A percentile compares a stretch with the other conserved stretches of the same genome.
phyloP scores from a whole-genome alignment of 495 filamentous ascomycete species.

The Staphylotrichum longicolle region DNA sequence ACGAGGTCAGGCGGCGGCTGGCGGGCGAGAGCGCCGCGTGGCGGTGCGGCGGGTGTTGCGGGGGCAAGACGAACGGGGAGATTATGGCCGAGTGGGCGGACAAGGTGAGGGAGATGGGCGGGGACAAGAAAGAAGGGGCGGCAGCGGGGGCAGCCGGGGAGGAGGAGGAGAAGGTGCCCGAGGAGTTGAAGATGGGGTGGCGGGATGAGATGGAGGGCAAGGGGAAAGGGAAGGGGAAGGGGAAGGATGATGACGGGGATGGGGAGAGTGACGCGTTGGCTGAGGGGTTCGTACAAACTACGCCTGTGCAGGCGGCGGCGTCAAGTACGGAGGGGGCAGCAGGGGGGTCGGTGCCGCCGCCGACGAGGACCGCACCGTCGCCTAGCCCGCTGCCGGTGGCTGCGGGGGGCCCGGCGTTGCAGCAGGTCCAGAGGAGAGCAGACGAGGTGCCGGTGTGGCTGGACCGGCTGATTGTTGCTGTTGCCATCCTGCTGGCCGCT shows the following conservation, averaged over 20 bases:
- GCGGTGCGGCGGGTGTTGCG: slow-evolving; percentile 62
- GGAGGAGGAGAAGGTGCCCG: slow-evolving; percentile 54
- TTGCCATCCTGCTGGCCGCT: slow-evolving; percentile 51
- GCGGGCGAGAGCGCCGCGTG: slow-evolving; percentile 60
- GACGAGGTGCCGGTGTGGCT: slow-evolving; percentile 54
- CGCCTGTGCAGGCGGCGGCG: not conserved
- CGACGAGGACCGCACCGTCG: slow-evolving; percentile 8
- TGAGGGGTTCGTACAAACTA: slow-evolving; percentile 51
- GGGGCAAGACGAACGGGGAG: slow-evolving; percentile 63
- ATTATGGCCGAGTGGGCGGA: slow-evolving; percentile 67
- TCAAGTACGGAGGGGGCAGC: slow-evolving; percentile 6
- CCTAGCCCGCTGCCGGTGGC: slow-evolving; percentile 18
- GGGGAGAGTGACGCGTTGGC: slow-evolving; percentile 45
- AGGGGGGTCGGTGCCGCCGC: too few species aligned
- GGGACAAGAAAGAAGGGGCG: slow-evolving; percentile 1
- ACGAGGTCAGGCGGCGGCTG: slow-evolving; percentile 59
- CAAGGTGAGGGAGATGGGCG: slow-evolving; percentile 52
- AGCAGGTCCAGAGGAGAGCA: slow-evolving; percentile 21
- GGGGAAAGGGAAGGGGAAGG: slow-evolving; percentile 15
- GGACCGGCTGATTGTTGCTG: slow-evolving; percentile 56
- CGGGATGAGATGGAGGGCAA: slow-evolving; percentile 50
- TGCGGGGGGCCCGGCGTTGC: slow-evolving; percentile 32
- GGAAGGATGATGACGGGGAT: slow-evolving; percentile 28
- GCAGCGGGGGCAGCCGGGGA: slow-evolving; percentile 24
- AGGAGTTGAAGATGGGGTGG: slow-evolving; percentile 58